Percentiles rank a stretch among this genome's conserved stretches.
These are phyloP conservation scores for Verticillium zaregamsianum DNA, from an alignment of 2,329 filamentous ascomycete genomes.

Conservation along the genomic window DNA sequence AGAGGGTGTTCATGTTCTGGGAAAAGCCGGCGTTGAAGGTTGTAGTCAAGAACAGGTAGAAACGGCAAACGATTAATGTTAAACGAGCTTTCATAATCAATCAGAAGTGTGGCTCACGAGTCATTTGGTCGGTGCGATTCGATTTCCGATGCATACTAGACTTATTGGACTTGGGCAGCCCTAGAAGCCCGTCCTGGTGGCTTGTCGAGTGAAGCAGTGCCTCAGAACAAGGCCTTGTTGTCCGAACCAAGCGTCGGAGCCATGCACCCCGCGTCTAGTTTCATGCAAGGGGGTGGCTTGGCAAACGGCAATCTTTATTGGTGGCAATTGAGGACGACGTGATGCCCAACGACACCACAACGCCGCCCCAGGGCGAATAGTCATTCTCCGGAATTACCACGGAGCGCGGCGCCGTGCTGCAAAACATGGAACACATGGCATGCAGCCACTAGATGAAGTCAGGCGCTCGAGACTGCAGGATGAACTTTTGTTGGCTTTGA, in stretches of 20 bases:
- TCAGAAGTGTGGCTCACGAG: not conserved
- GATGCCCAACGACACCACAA: not conserved
- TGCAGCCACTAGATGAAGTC: not conserved
- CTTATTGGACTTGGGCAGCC: not conserved
- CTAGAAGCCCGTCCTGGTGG: not conserved
- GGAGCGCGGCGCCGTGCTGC: not conserved
- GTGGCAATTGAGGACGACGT: not conserved
- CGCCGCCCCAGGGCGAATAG: not conserved
- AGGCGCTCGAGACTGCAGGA: not conserved
- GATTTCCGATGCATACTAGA: not conserved
- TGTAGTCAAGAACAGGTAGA: not conserved
- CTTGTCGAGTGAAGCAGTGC: too few species aligned
- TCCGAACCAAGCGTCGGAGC: not conserved
- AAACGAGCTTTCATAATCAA: too few species aligned
- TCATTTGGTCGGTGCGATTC: not conserved
- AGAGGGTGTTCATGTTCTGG: slow-evolving; percentile 36
- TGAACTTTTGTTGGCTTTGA: not conserved
- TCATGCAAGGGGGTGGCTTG: not conserved
- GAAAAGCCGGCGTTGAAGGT: slow-evolving; percentile 18
- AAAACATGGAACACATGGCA: not conserved
- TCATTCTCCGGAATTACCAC: not conserved
- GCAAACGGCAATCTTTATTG: not conserved
- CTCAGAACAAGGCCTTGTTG: not conserved
- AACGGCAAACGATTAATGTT: too few species aligned
- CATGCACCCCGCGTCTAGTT: not conserved